A percentile compares a stretch with the other conserved stretches of the same genome.
These are phyloP conservation scores for Aureobasidium sp. DNA, from an alignment of 2,329 filamentous ascomycete species.

Conservation along the genomic window DNA sequence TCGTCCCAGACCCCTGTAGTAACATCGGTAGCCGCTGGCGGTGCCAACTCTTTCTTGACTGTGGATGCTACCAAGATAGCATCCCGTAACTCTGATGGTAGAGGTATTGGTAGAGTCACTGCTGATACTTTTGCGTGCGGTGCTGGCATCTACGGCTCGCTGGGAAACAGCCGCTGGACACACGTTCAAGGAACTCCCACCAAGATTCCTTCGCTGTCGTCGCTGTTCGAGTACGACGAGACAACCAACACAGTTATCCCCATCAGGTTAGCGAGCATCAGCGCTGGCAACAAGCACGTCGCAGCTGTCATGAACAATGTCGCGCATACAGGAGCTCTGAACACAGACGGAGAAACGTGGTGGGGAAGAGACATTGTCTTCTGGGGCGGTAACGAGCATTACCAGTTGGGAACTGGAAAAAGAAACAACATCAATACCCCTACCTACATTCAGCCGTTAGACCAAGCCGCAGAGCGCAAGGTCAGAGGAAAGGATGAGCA, in stretches of 20 bases:
- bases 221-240: constrained; percentile 84
- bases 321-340: constrained; percentile 44
- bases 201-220: constrained; percentile 77
- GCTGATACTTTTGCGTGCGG: constrained; percentile 84
- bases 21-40: constrained; percentile 76
- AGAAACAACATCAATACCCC: constrained; percentile 72
- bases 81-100: constrained; percentile 27
- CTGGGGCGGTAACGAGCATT: constrained; percentile 93
- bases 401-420: constrained; percentile 87
- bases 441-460: constrained; percentile 70
- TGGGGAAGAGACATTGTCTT: constrained; percentile 85
- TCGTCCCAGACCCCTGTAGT: constrained; percentile 58
- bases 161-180: constrained; percentile 84
- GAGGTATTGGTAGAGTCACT: constrained; percentile 50
- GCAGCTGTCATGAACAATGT: constrained; percentile 79
- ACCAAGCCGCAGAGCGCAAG: constrained; percentile 55
- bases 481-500: constrained; percentile 60
- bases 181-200: constrained; percentile 71
- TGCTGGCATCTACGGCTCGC: constrained; percentile 71
- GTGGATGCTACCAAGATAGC: constrained; percentile 65
- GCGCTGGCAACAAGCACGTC: constrained; percentile 72
- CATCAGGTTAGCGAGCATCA: constrained; percentile 68
- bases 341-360: constrained; percentile 64
- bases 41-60: constrained; percentile 78
- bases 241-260: constrained; percentile 58